Evolutionary conservation across 305 asterid genomes (phyloP).

Genomic region (Fraxinus ornus): DNA sequence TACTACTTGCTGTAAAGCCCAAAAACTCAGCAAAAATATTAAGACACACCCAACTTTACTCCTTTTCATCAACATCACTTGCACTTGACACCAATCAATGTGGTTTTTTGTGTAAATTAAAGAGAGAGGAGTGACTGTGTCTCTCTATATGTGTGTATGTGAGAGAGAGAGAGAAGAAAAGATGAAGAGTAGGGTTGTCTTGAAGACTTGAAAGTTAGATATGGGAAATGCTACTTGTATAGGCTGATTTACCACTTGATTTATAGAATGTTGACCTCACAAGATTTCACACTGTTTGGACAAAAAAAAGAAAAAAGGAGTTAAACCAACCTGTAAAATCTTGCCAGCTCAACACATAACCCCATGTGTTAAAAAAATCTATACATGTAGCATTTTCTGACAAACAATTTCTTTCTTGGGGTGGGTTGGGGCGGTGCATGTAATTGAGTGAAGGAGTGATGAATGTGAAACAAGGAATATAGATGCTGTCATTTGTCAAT

Average conservation of each 20-base stretch:
- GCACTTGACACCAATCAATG: not conserved
- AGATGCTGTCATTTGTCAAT: not conserved
- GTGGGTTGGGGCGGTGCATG: not conserved
- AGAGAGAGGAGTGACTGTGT: not conserved
- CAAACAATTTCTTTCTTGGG: not conserved
- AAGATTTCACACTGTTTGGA: not conserved
- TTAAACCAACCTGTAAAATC: not conserved
- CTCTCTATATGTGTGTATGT: not conserved
- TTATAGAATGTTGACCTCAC: not conserved
- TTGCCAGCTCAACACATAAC: too few relatives aligned
- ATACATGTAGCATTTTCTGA: not conserved
- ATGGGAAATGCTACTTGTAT: not conserved
- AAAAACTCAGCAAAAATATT: constrained; percentile 22
- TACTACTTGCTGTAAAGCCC: constrained; percentile 18
- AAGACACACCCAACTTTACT: constrained; percentile 8
- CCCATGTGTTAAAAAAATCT: too few relatives aligned
- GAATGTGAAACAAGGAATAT: not conserved
- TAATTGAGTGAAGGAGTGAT: not conserved
- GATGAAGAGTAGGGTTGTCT: not conserved
- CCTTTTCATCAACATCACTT: constrained; percentile 18
- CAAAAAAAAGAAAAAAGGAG: too few relatives aligned
- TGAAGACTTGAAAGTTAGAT: not conserved
- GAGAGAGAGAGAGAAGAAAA: not conserved
- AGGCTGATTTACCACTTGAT: not conserved
- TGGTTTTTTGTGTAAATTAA: not conserved